Conservation (phyloP, 2,329 filamentous ascomycete species). For the Xylaria sp. region DNA sequence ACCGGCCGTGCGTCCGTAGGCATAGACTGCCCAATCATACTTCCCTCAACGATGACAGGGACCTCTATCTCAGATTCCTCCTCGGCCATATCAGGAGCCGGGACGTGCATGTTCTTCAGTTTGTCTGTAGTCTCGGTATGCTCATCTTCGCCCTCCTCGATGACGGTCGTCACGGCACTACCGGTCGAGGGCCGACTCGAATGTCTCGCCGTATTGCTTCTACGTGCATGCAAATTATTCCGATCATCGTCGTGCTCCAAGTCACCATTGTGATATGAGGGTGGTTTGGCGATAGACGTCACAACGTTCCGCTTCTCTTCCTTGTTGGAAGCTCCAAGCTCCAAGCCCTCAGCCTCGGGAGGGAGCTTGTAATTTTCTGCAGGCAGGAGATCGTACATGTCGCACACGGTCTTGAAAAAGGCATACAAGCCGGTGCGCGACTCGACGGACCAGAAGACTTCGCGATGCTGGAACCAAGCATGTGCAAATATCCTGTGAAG, state of each 20-base stretch:
- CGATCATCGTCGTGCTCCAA: slow-evolving; percentile 60
- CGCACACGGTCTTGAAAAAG: slow-evolving; percentile 97
- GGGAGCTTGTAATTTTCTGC: slow-evolving; percentile 97
- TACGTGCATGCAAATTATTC: slow-evolving; percentile 61
- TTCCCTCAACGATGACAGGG: slow-evolving; percentile 56
- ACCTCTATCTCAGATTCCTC: slow-evolving; percentile 55
- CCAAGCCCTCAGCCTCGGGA: slow-evolving; percentile 88
- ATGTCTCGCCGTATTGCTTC: slow-evolving; percentile 83
- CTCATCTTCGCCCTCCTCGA: slow-evolving; percentile 85
- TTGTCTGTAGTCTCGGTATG: slow-evolving; percentile 58
- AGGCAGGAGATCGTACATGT: slow-evolving; percentile 87
- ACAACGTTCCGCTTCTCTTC: slow-evolving; percentile 56
- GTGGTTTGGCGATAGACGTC: slow-evolving; percentile 50
- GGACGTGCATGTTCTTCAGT: slow-evolving; percentile 61
- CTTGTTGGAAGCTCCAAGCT: slow-evolving; percentile 57
- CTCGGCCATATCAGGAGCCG: slow-evolving; percentile 69
- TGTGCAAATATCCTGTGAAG: slow-evolving; percentile 98
- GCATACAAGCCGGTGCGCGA: slow-evolving; percentile 91
- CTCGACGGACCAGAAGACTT: slow-evolving; percentile 95
- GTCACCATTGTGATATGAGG: slow-evolving; percentile 45
- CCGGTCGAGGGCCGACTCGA: slow-evolving; percentile 83
- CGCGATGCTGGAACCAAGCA: slow-evolving; percentile 97
- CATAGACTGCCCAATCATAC: slow-evolving; percentile 46
- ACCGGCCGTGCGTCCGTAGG: slow-evolving; percentile 33
- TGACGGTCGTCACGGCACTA: slow-evolving; percentile 81